Evolutionary conservation across 2,329 filamentous ascomycete species (phyloP).

Genomic region (Lojkania enalia): DNA sequence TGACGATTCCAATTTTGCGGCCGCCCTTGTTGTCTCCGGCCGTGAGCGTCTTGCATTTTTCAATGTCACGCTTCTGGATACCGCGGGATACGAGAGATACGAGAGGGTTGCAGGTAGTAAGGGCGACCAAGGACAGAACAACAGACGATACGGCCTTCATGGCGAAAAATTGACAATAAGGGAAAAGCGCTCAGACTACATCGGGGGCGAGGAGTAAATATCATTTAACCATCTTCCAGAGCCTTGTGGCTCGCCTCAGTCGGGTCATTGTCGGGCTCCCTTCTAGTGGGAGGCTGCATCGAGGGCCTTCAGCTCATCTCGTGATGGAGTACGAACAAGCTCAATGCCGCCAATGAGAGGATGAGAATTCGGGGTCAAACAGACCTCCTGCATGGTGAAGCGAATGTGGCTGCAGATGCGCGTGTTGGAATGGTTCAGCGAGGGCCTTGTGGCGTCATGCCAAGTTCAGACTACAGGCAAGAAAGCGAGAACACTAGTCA

Average conservation of each 20-base stretch:
- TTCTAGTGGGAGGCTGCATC: background rate
- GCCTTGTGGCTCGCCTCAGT: background rate
- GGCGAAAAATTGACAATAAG: background rate
- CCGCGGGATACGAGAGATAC: slow-evolving; percentile 7
- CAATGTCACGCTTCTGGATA: slow-evolving; percentile 4
- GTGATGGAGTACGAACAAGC: background rate
- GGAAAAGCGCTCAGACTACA: background rate
- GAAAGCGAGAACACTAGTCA: background rate
- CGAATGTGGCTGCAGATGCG: slow-evolving; percentile 4
- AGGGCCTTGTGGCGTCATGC: background rate
- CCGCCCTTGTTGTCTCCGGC: slow-evolving; percentile 14
- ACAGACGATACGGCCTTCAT: slow-evolving; percentile 7
- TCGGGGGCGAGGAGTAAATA: background rate
- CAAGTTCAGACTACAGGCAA: background rate
- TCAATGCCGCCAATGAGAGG: background rate
- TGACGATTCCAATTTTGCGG: slow-evolving; percentile 19
- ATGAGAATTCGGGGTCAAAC: background rate
- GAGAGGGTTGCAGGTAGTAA: too few species aligned
- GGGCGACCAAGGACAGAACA: slow-evolving; percentile 1
- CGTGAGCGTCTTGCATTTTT: slow-evolving; percentile 11
- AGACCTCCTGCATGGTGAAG: background rate
- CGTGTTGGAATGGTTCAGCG: background rate
- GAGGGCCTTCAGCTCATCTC: slow-evolving; percentile 1
- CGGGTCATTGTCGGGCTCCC: background rate
- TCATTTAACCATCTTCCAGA: background rate